A percentile compares a stretch with the other conserved stretches of the same genome.
Evolutionary conservation across 805 yeast genomes (phyloP).

Genomic region (Metschnikowia kofuensis): DNA sequence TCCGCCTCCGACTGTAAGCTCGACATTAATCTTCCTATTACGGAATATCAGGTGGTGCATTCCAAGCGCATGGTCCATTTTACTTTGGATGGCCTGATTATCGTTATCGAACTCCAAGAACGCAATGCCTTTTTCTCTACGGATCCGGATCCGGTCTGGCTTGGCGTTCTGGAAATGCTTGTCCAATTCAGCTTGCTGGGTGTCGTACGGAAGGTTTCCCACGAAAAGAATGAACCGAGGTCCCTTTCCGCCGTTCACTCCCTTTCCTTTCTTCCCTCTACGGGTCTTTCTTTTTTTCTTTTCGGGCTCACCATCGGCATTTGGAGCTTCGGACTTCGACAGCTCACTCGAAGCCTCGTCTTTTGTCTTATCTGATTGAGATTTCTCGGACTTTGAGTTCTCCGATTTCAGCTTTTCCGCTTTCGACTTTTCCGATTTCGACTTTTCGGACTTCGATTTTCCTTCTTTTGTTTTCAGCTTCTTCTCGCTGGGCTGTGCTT

Average conservation of each 20-base stretch:
- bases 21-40: slow-evolving; percentile 85
- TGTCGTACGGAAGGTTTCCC: slow-evolving; percentile 82
- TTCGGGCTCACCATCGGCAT: slow-evolving; percentile 29
- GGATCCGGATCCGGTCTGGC: slow-evolving; percentile 74
- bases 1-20: slow-evolving; percentile 97
- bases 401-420: not conserved
- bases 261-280: slow-evolving; percentile 72
- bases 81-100: slow-evolving; percentile 61
- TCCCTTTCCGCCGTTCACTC: slow-evolving; percentile 44
- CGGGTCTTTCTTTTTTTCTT: slow-evolving; percentile 72
- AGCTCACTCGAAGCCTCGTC: not conserved
- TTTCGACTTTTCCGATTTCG: no score
- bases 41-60: slow-evolving; percentile 74
- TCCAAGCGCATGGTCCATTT: slow-evolving; percentile 80
- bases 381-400: not conserved
- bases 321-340: not conserved
- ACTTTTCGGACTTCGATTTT: not conserved
- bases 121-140: slow-evolving; percentile 88
- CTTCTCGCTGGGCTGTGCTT: slow-evolving; percentile 17
- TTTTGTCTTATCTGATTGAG: not conserved
- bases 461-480: not conserved
- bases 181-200: slow-evolving; percentile 57
- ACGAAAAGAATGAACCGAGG: slow-evolving; percentile 81
- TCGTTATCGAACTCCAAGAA: slow-evolving; percentile 75
- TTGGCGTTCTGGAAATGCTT: slow-evolving; percentile 69